A percentile compares a stretch with the other conserved stretches of the same genome.
phyloP scores from a whole-genome alignment of 2,329 filamentous ascomycete species.

The Botrytis aclada region DNA sequence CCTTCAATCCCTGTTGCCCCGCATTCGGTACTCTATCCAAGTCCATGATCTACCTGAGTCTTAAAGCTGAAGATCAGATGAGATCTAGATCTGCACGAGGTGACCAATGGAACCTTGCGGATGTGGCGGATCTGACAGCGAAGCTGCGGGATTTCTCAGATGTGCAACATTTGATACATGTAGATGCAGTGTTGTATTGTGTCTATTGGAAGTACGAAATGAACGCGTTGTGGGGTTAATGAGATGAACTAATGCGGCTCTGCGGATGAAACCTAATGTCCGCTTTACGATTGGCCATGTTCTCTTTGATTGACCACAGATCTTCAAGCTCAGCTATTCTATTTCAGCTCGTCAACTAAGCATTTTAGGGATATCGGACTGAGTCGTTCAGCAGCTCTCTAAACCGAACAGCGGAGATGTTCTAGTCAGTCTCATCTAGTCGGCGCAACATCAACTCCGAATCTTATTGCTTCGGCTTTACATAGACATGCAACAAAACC shows the following conservation, averaged over 20 bases:
- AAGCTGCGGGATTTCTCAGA: not conserved
- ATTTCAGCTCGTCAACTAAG: not conserved
- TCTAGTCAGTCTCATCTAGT: not conserved
- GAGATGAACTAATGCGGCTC: not conserved
- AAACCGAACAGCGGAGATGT: not conserved
- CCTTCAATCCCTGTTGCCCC: not conserved
- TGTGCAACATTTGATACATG: not conserved
- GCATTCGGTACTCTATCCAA: not conserved
- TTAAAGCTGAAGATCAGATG: not conserved
- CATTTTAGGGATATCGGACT: not conserved
- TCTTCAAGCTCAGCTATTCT: not conserved
- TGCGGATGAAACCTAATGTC: not conserved
- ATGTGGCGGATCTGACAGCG: not conserved
- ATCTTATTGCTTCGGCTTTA: not conserved
- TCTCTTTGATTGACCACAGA: not conserved
- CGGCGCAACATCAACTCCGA: not conserved
- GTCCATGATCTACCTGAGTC: not conserved
- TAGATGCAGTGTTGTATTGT: not conserved
- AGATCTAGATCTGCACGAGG: not conserved
- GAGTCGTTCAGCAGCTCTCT: not conserved
- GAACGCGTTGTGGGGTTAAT: not conserved
- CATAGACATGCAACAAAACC: not conserved
- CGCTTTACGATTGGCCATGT: not conserved
- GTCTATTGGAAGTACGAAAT: not conserved
- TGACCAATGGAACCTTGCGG: not conserved